A percentile compares a stretch with the other conserved stretches of the same genome.
Evolutionary conservation across 371 early-diverging fungal genomes (phyloP).

Genomic region (Umbelopsis sp.): DNA sequence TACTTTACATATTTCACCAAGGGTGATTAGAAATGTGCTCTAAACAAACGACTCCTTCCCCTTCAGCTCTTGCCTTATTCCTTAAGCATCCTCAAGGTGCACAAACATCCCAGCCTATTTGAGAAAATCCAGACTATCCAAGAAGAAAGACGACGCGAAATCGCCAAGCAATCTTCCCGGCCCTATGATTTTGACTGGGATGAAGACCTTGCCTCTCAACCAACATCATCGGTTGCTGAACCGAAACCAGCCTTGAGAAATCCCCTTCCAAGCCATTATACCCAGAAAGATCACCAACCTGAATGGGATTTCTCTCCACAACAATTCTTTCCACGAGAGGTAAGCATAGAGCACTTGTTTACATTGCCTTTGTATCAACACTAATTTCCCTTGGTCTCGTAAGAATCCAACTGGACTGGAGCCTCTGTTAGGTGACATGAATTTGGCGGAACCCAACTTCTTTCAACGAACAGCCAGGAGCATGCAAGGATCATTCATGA

Average conservation of each 20-base stretch:
- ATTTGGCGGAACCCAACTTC: slow-evolving; percentile 6
- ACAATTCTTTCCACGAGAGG: slow-evolving; percentile 2
- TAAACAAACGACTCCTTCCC: no score
- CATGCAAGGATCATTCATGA: not conserved
- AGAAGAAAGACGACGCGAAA: slow-evolving; percentile 12
- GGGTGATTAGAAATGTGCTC: not conserved
- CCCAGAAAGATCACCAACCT: not conserved
- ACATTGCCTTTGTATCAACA: not conserved
- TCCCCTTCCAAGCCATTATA: not conserved
- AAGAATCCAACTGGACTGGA: not conserved
- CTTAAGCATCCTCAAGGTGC: not conserved
- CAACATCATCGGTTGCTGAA: not conserved
- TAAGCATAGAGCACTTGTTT: not conserved
- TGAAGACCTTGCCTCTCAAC: not conserved
- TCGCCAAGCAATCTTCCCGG: not conserved
- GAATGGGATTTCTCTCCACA: slow-evolving; percentile 7
- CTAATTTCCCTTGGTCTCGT: not conserved
- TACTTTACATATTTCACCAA: not conserved
- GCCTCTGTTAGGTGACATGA: slow-evolving; percentile 10
- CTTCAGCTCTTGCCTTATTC: not conserved
- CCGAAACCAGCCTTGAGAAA: not conserved
- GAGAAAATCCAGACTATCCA: slow-evolving; percentile 10
- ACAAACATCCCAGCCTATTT: slow-evolving; percentile 4
- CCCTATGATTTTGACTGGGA: slow-evolving; percentile 15
- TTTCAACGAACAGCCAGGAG: slow-evolving; percentile 4